Conservation (phyloP, 2,329 filamentous ascomycete species). For the Scedosporium apiospermum region DNA sequence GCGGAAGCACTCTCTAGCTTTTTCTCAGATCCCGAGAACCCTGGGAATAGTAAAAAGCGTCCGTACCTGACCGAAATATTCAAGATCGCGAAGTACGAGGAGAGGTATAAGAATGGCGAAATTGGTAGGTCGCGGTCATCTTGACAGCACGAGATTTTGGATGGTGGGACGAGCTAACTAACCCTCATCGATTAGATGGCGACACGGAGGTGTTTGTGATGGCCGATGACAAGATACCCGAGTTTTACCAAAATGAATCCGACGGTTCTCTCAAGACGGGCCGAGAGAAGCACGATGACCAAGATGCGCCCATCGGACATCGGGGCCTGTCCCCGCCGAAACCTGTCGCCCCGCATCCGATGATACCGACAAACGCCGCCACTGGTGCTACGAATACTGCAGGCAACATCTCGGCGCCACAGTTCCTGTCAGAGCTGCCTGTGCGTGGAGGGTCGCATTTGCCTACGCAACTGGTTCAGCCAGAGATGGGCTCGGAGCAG, state of each 20-base stretch:
- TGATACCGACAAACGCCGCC: slow-evolving; percentile 8
- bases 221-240: slow-evolving; percentile 40
- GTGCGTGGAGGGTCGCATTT: slow-evolving; percentile 30
- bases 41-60: slow-evolving; percentile 44
- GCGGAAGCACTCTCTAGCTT: slow-evolving; percentile 48
- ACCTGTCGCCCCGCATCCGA: slow-evolving; percentile 25
- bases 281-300: slow-evolving; percentile 29
- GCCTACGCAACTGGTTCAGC: slow-evolving; percentile 28
- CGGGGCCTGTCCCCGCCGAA: slow-evolving; percentile 22
- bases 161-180: not conserved
- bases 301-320: slow-evolving; percentile 22
- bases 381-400: slow-evolving; percentile 8
- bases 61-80: slow-evolving; percentile 52
- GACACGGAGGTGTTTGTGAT: slow-evolving; percentile 39
- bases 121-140: slow-evolving; percentile 36
- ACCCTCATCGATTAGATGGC: slow-evolving; percentile 28
- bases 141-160: not conserved
- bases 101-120: slow-evolving; percentile 44
- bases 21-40: slow-evolving; percentile 45
- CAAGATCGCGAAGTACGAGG: slow-evolving; percentile 47
- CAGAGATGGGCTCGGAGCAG: slow-evolving; percentile 31
- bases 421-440: slow-evolving; percentile 33
- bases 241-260: slow-evolving; percentile 39
- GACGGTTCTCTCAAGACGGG: slow-evolving; percentile 30
- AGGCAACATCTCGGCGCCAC: slow-evolving; percentile 18